phyloP scores from a whole-genome alignment of 202 grass and related monocot genomes.

The Zizania palustris region DNA sequence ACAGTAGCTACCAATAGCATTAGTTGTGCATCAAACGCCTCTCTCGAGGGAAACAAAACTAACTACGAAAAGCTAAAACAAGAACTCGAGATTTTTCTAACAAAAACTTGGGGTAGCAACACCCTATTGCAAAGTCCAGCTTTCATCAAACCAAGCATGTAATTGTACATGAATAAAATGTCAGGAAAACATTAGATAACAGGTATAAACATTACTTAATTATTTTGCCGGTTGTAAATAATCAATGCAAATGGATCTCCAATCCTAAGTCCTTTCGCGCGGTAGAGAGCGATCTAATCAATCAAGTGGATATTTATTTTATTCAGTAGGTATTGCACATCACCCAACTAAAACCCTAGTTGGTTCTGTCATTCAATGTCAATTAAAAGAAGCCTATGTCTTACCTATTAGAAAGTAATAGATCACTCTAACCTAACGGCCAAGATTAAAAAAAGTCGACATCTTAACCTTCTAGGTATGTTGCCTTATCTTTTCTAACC shows the following conservation, averaged over 20 bases:
- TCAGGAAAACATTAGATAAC: slow-evolving; percentile 12
- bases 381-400: no score
- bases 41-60: neutral
- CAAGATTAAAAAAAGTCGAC: no score
- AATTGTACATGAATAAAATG: slow-evolving; percentile 41
- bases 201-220: slow-evolving; percentile 13
- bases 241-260: slow-evolving; percentile 28
- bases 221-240: neutral
- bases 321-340: neutral
- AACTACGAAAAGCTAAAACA: neutral
- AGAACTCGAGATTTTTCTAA: neutral
- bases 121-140: neutral
- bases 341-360: neutral
- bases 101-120: neutral
- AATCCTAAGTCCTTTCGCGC: neutral
- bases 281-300: neutral
- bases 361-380: neutral
- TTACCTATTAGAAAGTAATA: no score
- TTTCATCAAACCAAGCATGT: neutral
- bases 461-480: no score
- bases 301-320: slow-evolving; percentile 7
- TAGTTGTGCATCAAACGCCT: neutral
- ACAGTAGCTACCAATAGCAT: neutral
- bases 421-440: no score
- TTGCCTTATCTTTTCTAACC: no score